Base-by-base conservation (phyloP, 768 basidiomycete genomes). In the Mycena chlorophos region DNA sequence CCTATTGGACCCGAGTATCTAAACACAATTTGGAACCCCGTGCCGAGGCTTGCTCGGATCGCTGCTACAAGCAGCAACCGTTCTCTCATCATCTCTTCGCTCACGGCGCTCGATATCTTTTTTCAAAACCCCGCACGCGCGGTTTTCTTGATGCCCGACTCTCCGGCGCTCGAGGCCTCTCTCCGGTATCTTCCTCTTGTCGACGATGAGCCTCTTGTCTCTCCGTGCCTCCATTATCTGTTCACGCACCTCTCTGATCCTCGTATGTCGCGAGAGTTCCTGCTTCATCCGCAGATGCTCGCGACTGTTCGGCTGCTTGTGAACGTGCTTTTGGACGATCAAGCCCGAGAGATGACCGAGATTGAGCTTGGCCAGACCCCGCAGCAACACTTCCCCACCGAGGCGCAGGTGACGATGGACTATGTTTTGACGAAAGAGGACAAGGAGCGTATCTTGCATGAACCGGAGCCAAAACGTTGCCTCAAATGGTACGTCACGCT, bases 121-220 rank as follows among this genome's bases (percentile, higher is more conserved):
- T 78, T 89, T 56, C 81, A 82, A 5, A 83, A 85, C 56, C 79
- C 84, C 4, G 65, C 75, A 25, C 91, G 90, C 65, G 68, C 75
- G 16, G 54, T 71, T 3, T 81, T 86, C 47, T 70, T 91, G 27
- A 66, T 72, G 6, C 62, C 81, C 1, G 72, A 78, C 55, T 87
- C 89, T 0, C 79, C 81, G 13, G 85, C 86, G 1, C 73, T 93
- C 31, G 70, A 71, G 3, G 81, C 85, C 1, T 76, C 89, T 3
- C 77, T 92, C 59, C 81, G 82, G 63, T 89, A 87, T 66, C 79
- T 93, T 10, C 88, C 91, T n/a, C 75, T 93, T 3, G 80, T 89
- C 66, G 62, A 77, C 38, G 91, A 94, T 72, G 84, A 83, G 56
- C 74, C 75, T 10, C 76, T 94, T 25, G 75, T 89, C 3, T 87